A percentile compares a stretch with the other conserved stretches of the same genome.
Evolutionary conservation across 2,329 filamentous ascomycete genomes (phyloP).

Genomic region (Thielaviopsis ethacetica): DNA sequence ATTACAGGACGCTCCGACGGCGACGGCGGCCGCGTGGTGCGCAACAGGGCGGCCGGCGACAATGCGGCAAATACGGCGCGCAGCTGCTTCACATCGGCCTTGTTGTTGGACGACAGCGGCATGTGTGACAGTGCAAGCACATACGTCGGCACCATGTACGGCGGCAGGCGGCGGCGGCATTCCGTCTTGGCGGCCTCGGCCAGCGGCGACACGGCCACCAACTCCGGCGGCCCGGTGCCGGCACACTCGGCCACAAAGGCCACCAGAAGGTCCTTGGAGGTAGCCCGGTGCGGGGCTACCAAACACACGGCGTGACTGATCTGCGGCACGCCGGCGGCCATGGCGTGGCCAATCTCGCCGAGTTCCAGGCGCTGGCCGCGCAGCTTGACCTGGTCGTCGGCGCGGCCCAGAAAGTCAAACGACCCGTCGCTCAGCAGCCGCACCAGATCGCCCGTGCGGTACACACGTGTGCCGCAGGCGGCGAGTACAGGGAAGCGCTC

Average conservation of each 20-base stretch:
- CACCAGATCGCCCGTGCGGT: conserved; percentile 80
- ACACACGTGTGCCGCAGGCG: conserved; percentile 45
- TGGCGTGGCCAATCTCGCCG: conserved; percentile 76
- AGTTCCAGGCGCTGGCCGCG: conserved; percentile 80
- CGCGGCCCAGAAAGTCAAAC: conserved; percentile 75
- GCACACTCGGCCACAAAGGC: conserved; percentile 43
- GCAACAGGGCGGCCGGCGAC: conserved; percentile 36
- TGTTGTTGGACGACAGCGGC: conserved; percentile 78
- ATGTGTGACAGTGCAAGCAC: conserved; percentile 55
- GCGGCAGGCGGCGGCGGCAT: conserved; percentile 55
- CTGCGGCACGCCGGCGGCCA: conserved; percentile 40
- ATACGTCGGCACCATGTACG: conserved; percentile 85
- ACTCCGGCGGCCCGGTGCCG: background rate
- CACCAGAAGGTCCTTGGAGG: conserved; percentile 69
- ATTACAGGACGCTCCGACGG: conserved; percentile 32
- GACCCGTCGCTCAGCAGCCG: conserved; percentile 63
- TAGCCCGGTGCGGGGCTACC: conserved; percentile 50
- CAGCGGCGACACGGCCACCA: background rate
- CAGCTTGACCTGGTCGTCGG: conserved; percentile 84
- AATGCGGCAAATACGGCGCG: conserved; percentile 40
- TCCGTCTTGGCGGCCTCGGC: conserved; percentile 31
- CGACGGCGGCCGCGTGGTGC: conserved; percentile 18
- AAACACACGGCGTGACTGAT: conserved; percentile 61
- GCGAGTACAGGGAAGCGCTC: conserved; percentile 58
- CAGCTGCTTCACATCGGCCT: conserved; percentile 60